A percentile compares a stretch with the other conserved stretches of the same genome.
Evolutionary conservation across 805 yeast genomes (phyloP).

Genomic region (Isabelozyma heimii): DNA sequence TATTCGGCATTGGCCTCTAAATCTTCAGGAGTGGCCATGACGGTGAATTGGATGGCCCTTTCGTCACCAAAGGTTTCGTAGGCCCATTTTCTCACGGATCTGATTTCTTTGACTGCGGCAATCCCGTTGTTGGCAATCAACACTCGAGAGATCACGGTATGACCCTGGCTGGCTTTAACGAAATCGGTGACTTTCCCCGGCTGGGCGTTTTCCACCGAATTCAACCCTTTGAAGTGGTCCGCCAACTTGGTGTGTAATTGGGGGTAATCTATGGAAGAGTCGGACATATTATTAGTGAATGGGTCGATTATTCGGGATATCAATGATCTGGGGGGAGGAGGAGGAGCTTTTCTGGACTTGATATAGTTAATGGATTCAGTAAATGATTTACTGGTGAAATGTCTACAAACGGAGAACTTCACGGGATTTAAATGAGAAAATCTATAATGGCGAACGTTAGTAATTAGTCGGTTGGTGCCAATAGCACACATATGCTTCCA

Average conservation of each 20-base stretch:
- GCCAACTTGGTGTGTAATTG: slow-evolving; percentile 47
- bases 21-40: slow-evolving; percentile 99
- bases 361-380: not conserved
- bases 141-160: slow-evolving; percentile 85
- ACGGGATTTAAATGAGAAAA: not conserved
- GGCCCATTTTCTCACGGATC: slow-evolving; percentile 98
- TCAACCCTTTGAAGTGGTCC: slow-evolving; percentile 76
- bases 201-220: slow-evolving; percentile 73
- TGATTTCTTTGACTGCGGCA: slow-evolving; percentile 97
- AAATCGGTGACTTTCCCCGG: slow-evolving; percentile 80
- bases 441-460: not conserved
- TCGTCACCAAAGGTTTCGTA: slow-evolving; percentile 98
- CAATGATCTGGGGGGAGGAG: not conserved
- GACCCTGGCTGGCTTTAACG: slow-evolving; percentile 85
- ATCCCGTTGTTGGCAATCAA: slow-evolving; percentile 98
- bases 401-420: not conserved
- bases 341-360: not conserved
- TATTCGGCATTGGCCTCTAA: slow-evolving; percentile 95
- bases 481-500: not conserved
- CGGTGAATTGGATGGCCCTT: slow-evolving; percentile 88
- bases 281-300: not conserved
- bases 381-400: not conserved
- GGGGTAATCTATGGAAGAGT: slow-evolving; percentile 15
- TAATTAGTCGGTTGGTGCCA: not conserved
- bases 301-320: not conserved